Evolutionary conservation across 495 filamentous ascomycete species (phyloP).

Genomic region (Aspergillus panamensis): DNA sequence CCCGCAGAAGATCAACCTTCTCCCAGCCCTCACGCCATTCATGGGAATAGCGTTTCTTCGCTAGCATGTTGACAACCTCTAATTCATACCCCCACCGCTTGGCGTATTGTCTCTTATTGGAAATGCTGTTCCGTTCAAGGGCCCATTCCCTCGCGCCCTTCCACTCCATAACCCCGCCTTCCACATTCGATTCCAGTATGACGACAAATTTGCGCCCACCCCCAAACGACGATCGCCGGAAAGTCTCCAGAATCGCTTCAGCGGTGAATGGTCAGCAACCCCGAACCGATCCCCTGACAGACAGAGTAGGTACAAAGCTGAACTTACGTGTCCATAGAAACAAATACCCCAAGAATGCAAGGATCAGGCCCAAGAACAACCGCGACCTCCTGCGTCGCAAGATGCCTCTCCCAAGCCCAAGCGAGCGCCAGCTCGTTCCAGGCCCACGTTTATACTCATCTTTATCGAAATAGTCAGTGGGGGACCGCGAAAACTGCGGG

Average conservation of each 20-base stretch:
- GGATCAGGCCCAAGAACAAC: conserved; percentile 51
- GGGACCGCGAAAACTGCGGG: conserved; percentile 55
- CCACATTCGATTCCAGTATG: conserved; percentile 88
- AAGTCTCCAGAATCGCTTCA: conserved; percentile 39
- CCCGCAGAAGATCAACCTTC: conserved; percentile 93
- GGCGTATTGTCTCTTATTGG: conserved; percentile 89
- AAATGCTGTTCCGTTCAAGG: conserved; percentile 91
- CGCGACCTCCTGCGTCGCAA: conserved; percentile 57
- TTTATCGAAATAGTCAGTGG: conserved; percentile 63
- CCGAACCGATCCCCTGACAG: too few species aligned
- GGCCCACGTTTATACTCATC: conserved; percentile 71
- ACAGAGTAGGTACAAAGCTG: too few species aligned
- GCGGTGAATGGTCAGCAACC: background rate
- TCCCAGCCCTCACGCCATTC: conserved; percentile 99
- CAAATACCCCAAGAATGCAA: conserved; percentile 61
- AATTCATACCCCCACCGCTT: conserved; percentile 90
- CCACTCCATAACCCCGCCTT: conserved; percentile 98
- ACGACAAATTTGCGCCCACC: conserved; percentile 91
- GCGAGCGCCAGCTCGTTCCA: conserved; percentile 32
- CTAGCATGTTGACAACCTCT: conserved; percentile 96
- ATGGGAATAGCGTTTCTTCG: conserved; percentile 97
- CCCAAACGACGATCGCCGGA: conserved; percentile 61
- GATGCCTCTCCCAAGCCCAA: conserved; percentile 37
- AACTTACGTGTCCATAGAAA: conserved; percentile 55
- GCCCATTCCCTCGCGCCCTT: conserved; percentile 98